These are phyloP conservation scores for Colletotrichum ledebouriae DNA, from an alignment of 2,329 filamentous ascomycete genomes.

Conservation along the genomic window DNA sequence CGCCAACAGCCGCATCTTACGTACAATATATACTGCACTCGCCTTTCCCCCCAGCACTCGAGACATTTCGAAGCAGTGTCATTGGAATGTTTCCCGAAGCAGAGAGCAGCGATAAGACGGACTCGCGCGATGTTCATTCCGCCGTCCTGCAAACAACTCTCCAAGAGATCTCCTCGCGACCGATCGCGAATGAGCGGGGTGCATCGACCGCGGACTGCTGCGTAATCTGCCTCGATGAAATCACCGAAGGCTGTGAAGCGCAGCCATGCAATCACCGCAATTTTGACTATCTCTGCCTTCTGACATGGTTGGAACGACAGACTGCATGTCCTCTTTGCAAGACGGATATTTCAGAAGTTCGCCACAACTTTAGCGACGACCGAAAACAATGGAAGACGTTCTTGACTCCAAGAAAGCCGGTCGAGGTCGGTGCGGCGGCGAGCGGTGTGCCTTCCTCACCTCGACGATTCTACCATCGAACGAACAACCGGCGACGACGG, in stretches of 20 bases:
- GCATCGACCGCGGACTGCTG: conserved; percentile 65
- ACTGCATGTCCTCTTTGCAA: conserved; percentile 86
- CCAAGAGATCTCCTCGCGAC: conserved; percentile 52
- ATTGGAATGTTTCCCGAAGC: conserved; percentile 38
- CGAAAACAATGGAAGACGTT: conserved; percentile 69
- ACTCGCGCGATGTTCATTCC: conserved; percentile 55
- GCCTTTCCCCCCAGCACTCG: too few relatives aligned
- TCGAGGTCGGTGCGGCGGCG: conserved; percentile 7
- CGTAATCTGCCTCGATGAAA: conserved; percentile 86
- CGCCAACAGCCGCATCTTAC: too few relatives aligned
- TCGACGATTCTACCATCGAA: conserved; percentile 19
- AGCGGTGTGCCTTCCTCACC: background rate
- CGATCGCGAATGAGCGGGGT: conserved; percentile 35
- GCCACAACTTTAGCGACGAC: conserved; percentile 64
- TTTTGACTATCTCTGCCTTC: conserved; percentile 88
- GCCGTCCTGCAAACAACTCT: conserved; percentile 61
- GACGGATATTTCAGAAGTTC: conserved; percentile 66
- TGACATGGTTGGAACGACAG: conserved; percentile 83
- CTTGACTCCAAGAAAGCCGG: conserved; percentile 43
- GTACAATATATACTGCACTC: too few relatives aligned
- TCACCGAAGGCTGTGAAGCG: conserved; percentile 79
- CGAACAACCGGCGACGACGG: conserved; percentile 30
- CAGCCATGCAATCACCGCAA: conserved; percentile 82
- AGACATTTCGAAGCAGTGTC: background rate
- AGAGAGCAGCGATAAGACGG: conserved; percentile 21